Conservation (phyloP, 352 stramenopile species). For the Phytophthora colocasiae region DNA sequence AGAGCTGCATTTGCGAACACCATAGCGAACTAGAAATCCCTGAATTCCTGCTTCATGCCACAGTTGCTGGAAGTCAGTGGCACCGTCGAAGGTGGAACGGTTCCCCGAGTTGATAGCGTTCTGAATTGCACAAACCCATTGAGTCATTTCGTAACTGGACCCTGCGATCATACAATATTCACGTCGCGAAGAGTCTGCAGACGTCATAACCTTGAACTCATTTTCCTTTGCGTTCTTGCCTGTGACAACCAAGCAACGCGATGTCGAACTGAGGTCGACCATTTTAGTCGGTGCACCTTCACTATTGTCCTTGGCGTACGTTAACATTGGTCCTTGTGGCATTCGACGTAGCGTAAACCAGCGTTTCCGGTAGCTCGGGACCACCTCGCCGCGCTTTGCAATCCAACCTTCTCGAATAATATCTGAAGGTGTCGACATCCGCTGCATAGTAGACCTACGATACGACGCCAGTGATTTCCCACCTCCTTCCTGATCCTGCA, state of each 20-base stretch:
- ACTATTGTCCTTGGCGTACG: constrained; percentile 76
- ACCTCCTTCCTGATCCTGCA: constrained; percentile 66
- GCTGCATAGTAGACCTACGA: constrained; percentile 68
- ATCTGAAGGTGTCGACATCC: constrained; percentile 50
- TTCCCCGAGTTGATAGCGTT: constrained; percentile 84
- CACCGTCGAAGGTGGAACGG: constrained; percentile 77
- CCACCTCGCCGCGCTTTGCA: constrained; percentile 77
- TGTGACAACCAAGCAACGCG: constrained; percentile 64
- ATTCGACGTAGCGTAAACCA: constrained; percentile 85
- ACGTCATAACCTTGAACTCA: constrained; percentile 84
- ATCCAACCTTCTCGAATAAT: constrained; percentile 78
- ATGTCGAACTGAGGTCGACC: constrained; percentile 82
- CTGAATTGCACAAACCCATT: constrained; percentile 86
- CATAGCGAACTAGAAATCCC: constrained; percentile 84
- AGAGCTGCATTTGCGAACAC: constrained; percentile 80
- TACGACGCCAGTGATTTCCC: constrained; percentile 72
- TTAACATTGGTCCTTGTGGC: constrained; percentile 79
- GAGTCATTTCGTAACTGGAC: constrained; percentile 84
- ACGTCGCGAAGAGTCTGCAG: constrained; percentile 65
- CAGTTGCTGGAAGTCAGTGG: constrained; percentile 71
- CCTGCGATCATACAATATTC: constrained; percentile 70
- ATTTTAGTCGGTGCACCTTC: constrained; percentile 60
- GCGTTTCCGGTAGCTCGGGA: constrained; percentile 81
- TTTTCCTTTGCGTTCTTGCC: constrained; percentile 69
- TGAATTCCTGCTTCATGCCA: constrained; percentile 85